phyloP scores from a whole-genome alignment of 345 rosid genomes.

The Eucalyptus dawsonii region DNA sequence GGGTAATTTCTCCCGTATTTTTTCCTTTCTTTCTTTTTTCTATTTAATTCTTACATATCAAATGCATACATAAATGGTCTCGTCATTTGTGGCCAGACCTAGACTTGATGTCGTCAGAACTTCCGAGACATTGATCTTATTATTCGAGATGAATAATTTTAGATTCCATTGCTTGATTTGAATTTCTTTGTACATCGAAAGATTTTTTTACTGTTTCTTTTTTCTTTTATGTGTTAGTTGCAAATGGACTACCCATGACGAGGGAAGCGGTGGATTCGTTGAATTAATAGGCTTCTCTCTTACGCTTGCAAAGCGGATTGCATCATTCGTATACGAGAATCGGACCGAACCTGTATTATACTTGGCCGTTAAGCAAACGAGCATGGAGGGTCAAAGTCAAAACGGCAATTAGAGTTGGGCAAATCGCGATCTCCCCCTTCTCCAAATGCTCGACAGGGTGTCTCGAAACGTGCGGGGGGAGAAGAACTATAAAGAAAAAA shows the following conservation, averaged over 20 bases:
- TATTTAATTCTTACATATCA: rapidly evolving
- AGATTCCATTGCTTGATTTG: background rate
- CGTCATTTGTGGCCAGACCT: rapidly evolving
- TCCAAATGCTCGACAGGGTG: background rate
- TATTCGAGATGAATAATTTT: background rate
- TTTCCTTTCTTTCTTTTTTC: rapidly evolving
- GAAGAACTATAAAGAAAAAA: background rate
- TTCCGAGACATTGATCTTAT: background rate
- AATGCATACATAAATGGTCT: rapidly evolving
- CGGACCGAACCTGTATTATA: no score
- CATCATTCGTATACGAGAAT: background rate
- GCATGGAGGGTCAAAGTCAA: background rate
- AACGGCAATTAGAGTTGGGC: background rate
- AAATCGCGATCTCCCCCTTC: background rate
- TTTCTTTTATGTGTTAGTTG: background rate
- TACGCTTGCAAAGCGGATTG: background rate
- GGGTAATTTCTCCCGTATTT: background rate
- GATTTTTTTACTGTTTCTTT: background rate
- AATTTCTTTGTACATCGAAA: background rate
- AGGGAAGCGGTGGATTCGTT: background rate
- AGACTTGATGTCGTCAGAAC: rapidly evolving
- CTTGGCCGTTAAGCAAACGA: background rate
- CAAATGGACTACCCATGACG: background rate
- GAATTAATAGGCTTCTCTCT: background rate
- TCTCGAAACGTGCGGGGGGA: background rate